Base-by-base conservation (phyloP, 495 filamentous ascomycete species). In the Aspergillus carlsbadensis region DNA sequence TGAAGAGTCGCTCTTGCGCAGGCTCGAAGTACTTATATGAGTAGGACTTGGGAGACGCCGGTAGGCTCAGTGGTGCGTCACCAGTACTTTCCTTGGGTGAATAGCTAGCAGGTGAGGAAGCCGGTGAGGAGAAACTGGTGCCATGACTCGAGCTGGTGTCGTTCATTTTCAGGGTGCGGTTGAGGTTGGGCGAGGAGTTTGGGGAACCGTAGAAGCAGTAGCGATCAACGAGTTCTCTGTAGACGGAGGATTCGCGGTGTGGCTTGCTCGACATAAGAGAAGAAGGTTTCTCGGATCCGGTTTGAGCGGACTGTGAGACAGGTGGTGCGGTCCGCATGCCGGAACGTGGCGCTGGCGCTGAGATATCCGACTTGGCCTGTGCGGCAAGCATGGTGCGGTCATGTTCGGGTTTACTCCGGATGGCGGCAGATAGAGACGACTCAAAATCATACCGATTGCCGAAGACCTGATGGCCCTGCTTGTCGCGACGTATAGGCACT, bases 151-250 rank as follows among this genome's bases (percentile, higher is more conserved):
- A 39, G 29, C 43, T 18, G 14, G 48, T 31, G 17, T 56, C 45
- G 8, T 37, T 41, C 7, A 36, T 51, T 50, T 40, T 60, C n/a
- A 37, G 57, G 49, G 54, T 20, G 42, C 24, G 48, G 34, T 42
- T 52, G 14, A 22, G 40, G 7, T 54, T 52, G 8, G 52, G 37
- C 15, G 56, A 54, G 6, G 34, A 61, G 26, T 39, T 47, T n/a
- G 58, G 56, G 35, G 59, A 63, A 21, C 60, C 57, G 48, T 57
- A 63, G 49, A 66, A 66, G 61, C 94, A 98, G 76, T 96, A 98
- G 74, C 95, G 96, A 78, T 96, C 89, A 65, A 98, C 84, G 54
- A 98, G 79, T 70, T 98, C 94, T 67, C 91, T 86, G 72, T 98
- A 97, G 49, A 90, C 88, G 36, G 87, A 83, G 21, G 93, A 95